Conservation (phyloP, 352 stramenopile genomes). For the Phytophthora meadii region DNA sequence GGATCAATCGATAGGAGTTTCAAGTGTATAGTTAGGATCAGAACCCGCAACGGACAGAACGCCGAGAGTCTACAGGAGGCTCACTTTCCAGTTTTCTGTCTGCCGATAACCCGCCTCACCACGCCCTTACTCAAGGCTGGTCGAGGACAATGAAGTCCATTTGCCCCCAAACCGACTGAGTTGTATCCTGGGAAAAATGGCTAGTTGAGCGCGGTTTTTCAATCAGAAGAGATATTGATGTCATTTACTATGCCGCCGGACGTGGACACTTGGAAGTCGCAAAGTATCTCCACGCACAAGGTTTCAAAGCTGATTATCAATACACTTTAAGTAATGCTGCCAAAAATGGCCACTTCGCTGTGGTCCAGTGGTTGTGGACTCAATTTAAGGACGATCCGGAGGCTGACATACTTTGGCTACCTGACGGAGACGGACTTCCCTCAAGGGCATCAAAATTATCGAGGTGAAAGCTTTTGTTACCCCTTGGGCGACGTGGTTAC, state of each 20-base stretch:
- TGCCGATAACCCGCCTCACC: too few relatives aligned
- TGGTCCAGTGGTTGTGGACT: slow-evolving; percentile 9
- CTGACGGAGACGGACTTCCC: too few relatives aligned
- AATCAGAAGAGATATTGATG: neutral
- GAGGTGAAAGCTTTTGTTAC: neutral
- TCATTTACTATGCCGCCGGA: neutral
- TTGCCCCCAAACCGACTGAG: too few relatives aligned
- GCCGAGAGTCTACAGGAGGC: too few relatives aligned
- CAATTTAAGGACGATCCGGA: neutral
- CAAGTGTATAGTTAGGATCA: too few relatives aligned
- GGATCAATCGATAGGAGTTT: too few relatives aligned
- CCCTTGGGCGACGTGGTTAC: neutral
- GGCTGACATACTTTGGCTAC: neutral
- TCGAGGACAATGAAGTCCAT: too few relatives aligned
- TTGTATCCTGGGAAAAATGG: too few relatives aligned
- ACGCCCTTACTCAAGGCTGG: too few relatives aligned
- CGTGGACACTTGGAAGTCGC: slow-evolving; percentile 4
- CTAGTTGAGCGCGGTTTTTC: too few relatives aligned
- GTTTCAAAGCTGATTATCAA: slow-evolving; percentile 20
- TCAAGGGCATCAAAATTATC: neutral
- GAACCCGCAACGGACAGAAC: too few relatives aligned
- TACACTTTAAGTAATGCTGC: slow-evolving; percentile 13
- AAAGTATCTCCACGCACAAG: slow-evolving; percentile 3
- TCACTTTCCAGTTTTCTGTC: too few relatives aligned
- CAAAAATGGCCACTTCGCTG: neutral